A percentile compares a stretch with the other conserved stretches of the same genome.
Conservation (phyloP, 2,329 filamentous ascomycete species). For the Xylariales sp. region DNA sequence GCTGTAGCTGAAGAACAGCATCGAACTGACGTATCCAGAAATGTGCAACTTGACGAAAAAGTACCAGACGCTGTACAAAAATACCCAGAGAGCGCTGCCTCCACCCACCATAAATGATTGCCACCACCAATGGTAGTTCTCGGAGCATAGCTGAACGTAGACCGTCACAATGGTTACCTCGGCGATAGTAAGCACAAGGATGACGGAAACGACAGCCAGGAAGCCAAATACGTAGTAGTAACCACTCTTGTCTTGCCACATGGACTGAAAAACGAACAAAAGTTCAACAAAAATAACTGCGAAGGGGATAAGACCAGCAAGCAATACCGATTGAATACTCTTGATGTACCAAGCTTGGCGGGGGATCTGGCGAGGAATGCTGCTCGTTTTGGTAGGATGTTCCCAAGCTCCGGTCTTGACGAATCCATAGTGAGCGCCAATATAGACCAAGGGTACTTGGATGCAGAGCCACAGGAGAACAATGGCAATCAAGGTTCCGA, state of each 20-base stretch:
- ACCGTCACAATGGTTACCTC: conserved; percentile 81
- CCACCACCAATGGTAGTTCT: conserved; percentile 95
- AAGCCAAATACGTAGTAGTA: conserved; percentile 94
- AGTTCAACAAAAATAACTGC: conserved; percentile 86
- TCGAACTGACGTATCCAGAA: conserved; percentile 69
- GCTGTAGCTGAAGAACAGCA: conserved; percentile 84
- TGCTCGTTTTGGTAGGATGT: conserved; percentile 74
- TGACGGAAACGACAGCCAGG: conserved; percentile 66
- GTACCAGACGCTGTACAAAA: conserved; percentile 79
- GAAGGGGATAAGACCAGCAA: conserved; percentile 78
- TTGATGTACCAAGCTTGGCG: conserved; percentile 71
- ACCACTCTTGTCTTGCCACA: conserved; percentile 87
- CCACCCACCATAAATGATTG: conserved; percentile 78
- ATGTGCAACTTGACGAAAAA: conserved; percentile 78
- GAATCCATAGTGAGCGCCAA: conserved; percentile 75
- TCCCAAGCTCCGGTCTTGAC: conserved; percentile 65
- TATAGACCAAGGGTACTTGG: conserved; percentile 79
- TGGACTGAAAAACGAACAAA: conserved; percentile 78
- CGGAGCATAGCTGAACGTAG: conserved; percentile 76
- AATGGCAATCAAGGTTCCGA: conserved; percentile 71
- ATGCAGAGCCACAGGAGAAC: conserved; percentile 78
- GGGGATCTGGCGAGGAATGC: conserved; percentile 70
- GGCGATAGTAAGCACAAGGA: conserved; percentile 71
- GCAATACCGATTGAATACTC: conserved; percentile 57
- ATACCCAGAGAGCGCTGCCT: conserved; percentile 75